phyloP scores from a whole-genome alignment of 1,284 basidiomycete genomes.

The Apiotrichum sp. region DNA sequence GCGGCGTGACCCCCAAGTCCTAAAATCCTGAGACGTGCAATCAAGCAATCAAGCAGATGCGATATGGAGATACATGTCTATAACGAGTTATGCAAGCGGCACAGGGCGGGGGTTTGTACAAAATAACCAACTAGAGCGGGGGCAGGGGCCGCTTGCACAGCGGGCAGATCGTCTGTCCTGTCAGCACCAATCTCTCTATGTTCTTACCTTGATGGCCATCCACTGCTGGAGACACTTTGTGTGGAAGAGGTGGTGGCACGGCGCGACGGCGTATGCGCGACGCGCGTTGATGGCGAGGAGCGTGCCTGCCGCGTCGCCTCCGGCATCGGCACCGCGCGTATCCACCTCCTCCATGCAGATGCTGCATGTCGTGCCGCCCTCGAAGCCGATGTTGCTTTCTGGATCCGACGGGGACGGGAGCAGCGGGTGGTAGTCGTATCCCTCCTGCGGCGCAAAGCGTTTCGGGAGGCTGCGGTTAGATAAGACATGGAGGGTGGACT shows the following conservation, averaged over 20 bases:
- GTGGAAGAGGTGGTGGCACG: conserved; percentile 84
- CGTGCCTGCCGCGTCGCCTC: conserved; percentile 32
- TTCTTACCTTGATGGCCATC: conserved; percentile 73
- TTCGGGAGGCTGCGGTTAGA: neutral
- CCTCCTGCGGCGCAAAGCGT: conserved; percentile 54
- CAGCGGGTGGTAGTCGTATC: conserved; percentile 77
- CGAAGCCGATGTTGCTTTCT: conserved; percentile 53
- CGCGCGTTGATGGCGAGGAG: conserved; percentile 49
- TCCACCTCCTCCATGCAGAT: conserved; percentile 85
- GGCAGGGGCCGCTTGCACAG: conserved; percentile 74
- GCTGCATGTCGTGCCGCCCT: conserved; percentile 71
- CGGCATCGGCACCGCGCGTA: conserved; percentile 46
- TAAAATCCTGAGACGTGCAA: too few relatives aligned
- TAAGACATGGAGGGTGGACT: conserved; percentile 12
- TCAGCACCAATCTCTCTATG: neutral
- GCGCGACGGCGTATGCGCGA: conserved; percentile 73
- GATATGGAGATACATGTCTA: too few relatives aligned
- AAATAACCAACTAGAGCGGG: conserved; percentile 53
- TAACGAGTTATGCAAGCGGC: too few relatives aligned
- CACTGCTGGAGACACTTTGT: conserved; percentile 77
- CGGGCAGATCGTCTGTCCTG: conserved; percentile 71
- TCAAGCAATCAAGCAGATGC: too few relatives aligned
- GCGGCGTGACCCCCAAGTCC: too few relatives aligned
- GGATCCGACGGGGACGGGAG: conserved; percentile 60
- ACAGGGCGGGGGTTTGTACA: too few relatives aligned